Evolutionary conservation across 2,329 filamentous ascomycete species (phyloP).

Genomic region (Proliferodiscus dingleyae): DNA sequence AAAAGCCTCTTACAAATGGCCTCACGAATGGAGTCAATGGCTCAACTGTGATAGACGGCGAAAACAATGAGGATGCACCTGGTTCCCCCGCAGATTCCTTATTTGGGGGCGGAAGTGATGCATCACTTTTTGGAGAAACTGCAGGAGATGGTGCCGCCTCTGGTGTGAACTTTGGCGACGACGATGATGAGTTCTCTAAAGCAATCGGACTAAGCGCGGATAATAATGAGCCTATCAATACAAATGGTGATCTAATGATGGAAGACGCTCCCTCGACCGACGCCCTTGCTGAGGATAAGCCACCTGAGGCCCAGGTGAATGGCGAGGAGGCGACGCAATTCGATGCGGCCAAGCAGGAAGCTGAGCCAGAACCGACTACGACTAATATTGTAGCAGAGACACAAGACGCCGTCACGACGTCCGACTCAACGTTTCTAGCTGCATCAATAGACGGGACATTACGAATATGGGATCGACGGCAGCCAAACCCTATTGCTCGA

Average conservation of each 20-base stretch:
- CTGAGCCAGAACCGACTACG: constrained; percentile 7
- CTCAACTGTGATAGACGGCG: constrained; percentile 30
- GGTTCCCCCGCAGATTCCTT: constrained; percentile 64
- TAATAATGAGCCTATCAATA: constrained; percentile 20
- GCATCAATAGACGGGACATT: constrained; percentile 83
- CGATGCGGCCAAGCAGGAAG: constrained; percentile 16
- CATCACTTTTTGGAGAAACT: constrained; percentile 83
- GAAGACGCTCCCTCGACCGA: constrained; percentile 13
- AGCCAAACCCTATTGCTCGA: constrained; percentile 70
- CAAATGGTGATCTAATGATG: constrained; percentile 27
- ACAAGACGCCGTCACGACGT: constrained; percentile 54
- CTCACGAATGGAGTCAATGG: constrained; percentile 37
- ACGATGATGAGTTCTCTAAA: constrained; percentile 76
- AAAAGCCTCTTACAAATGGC: constrained; percentile 54
- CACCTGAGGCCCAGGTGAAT: constrained; percentile 17
- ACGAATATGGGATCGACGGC: constrained; percentile 87
- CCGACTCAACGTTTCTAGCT: constrained; percentile 78
- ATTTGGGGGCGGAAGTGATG: constrained; percentile 69
- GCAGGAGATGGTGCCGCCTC: constrained; percentile 46
- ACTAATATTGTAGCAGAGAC: constrained; percentile 32
- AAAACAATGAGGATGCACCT: constrained; percentile 51
- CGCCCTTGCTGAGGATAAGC: constrained; percentile 7
- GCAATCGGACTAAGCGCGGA: constrained; percentile 55
- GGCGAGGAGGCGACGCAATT: neutral
- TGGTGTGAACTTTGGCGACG: constrained; percentile 67